Evolutionary conservation across 2,329 filamentous ascomycete species (phyloP).

Genomic region (Hypoxylon sp.): DNA sequence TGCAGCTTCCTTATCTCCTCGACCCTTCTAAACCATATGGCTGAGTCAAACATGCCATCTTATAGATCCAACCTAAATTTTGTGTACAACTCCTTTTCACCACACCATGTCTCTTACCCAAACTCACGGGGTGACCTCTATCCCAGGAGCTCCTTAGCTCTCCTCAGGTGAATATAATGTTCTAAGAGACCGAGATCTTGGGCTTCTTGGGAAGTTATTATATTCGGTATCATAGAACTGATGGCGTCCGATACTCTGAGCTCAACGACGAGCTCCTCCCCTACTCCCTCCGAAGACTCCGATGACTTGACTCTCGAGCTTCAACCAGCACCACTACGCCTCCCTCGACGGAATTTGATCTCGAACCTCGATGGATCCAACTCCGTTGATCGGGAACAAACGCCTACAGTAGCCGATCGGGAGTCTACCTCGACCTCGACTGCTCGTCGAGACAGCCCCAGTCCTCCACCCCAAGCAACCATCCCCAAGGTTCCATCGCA

Average conservation of each 20-base stretch:
- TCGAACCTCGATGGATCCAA: conserved; percentile 25
- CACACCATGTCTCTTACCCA: conserved; percentile 7
- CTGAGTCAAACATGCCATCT: neutral
- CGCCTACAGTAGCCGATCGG: neutral
- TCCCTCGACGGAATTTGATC: conserved; percentile 41
- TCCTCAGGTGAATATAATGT: conserved; percentile 22
- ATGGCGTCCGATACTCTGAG: conserved; percentile 41
- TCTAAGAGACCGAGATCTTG: conserved; percentile 33
- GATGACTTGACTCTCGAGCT: conserved; percentile 35
- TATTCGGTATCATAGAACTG: conserved; percentile 38
- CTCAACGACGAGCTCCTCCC: conserved; percentile 43
- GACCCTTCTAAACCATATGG: neutral
- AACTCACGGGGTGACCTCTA: conserved; percentile 2
- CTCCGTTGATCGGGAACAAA: conserved; percentile 6
- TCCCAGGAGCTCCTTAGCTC: conserved; percentile 18
- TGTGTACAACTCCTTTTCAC: neutral
- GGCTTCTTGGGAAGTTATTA: conserved; percentile 42
- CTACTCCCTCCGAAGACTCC: conserved; percentile 35
- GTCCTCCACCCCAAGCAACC: conserved; percentile 1
- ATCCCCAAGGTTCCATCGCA: conserved; percentile 27
- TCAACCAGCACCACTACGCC: conserved; percentile 47
- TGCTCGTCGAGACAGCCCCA: neutral
- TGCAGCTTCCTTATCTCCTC: neutral
- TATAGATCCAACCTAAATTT: neutral
- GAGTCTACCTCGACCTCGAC: conserved; percentile 6